Conservation (phyloP, 2,329 filamentous ascomycete genomes). For the Arthrobotrys musiformis region DNA sequence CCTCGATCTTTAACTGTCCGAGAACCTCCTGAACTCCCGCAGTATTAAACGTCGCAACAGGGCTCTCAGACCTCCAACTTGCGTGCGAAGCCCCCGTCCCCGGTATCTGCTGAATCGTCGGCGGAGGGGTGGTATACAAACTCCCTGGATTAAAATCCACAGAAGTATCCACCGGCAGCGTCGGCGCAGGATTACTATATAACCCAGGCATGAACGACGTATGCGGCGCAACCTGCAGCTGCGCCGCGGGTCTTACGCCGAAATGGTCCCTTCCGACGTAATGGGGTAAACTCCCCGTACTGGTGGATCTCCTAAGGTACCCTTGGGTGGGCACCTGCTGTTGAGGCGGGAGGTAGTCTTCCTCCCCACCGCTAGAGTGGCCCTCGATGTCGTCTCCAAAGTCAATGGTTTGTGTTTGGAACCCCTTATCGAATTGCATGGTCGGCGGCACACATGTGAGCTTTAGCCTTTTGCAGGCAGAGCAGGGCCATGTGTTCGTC, state of each 20-base stretch:
- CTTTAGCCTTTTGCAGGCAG: constrained; percentile 90
- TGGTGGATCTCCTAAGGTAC: constrained; percentile 56
- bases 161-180: constrained; percentile 30
- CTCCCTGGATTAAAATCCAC: constrained; percentile 32
- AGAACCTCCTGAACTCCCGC: constrained; percentile 81
- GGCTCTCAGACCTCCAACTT: constrained; percentile 50
- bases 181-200: constrained; percentile 12
- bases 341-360: constrained; percentile 61
- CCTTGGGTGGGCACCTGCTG: constrained; percentile 51
- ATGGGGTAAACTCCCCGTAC: constrained; percentile 47
- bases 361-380: constrained; percentile 61
- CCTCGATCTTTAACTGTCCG: constrained; percentile 86
- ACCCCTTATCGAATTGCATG: constrained; percentile 76
- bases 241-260: constrained; percentile 39
- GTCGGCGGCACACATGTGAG: constrained; percentile 91
- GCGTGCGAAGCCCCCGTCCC: constrained; percentile 33
- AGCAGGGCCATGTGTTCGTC: constrained; percentile 97
- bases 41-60: constrained; percentile 62
- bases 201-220: constrained; percentile 49
- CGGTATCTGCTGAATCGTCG: constrained; percentile 43
- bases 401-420: constrained; percentile 62
- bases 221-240: constrained; percentile 48
- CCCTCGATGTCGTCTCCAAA: constrained; percentile 63
- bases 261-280: constrained; percentile 50
- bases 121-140: constrained; percentile 49